A percentile compares a stretch with the other conserved stretches of the same genome.
These are phyloP conservation scores for Hypoxylon fragiforme DNA, from an alignment of 495 filamentous ascomycete species.

Conservation along the genomic window DNA sequence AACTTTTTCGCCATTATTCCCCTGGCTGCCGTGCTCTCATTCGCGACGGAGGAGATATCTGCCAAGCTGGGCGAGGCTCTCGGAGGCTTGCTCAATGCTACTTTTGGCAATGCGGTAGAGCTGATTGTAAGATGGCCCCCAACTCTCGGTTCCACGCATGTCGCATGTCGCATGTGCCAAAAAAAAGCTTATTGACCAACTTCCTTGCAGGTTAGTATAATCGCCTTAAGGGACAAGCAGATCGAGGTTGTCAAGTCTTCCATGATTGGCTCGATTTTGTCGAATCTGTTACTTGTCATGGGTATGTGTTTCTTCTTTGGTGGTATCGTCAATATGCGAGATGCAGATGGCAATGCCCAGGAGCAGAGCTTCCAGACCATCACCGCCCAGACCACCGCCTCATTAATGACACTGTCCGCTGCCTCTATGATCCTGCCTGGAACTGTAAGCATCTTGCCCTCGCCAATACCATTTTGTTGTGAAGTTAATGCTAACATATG, in stretches of 20 bases:
- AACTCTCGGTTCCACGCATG: conserved; percentile 18
- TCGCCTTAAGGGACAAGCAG: conserved; percentile 81
- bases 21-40: conserved; percentile 86
- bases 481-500: conserved; percentile 4
- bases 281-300: conserved; percentile 91
- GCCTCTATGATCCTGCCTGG: conserved; percentile 94
- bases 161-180: too few species aligned
- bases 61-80: conserved; percentile 83
- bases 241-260: conserved; percentile 95
- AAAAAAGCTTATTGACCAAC: conserved; percentile 22
- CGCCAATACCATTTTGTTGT: neutral
- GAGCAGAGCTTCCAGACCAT: conserved; percentile 83
- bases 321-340: conserved; percentile 63
- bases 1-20: conserved; percentile 98
- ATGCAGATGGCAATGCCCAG: conserved; percentile 43
- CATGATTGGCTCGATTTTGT: conserved; percentile 96
- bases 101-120: conserved; percentile 98
- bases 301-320: conserved; percentile 96
- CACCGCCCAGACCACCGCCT: conserved; percentile 94
- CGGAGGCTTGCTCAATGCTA: conserved; percentile 92
- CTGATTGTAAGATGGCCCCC: conserved; percentile 71
- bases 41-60: conserved; percentile 92
- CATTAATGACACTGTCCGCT: conserved; percentile 88
- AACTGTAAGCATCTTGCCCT: conserved; percentile 58
- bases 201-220: conserved; percentile 77